Evolutionary conservation across 2,329 filamentous ascomycete species (phyloP).

Genomic region (Cordyceps farinosa): DNA sequence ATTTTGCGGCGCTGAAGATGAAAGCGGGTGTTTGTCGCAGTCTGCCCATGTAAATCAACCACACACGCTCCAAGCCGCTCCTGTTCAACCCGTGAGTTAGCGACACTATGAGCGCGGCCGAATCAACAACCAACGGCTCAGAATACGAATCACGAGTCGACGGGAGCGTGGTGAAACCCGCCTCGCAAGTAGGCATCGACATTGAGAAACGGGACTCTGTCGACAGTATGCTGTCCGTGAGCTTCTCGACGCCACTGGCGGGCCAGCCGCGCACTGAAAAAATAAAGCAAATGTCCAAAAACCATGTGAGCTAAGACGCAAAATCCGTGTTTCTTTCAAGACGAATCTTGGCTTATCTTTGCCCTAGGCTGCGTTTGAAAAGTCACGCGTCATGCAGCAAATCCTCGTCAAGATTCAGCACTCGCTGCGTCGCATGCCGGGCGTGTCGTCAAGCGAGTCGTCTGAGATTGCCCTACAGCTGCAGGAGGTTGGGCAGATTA

Average conservation of each 20-base stretch:
- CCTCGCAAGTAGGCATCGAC: slow-evolving; percentile 3
- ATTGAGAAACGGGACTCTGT: slow-evolving; percentile 8
- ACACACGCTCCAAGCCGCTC: neutral
- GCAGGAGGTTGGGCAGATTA: slow-evolving; percentile 35
- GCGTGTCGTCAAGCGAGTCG: slow-evolving; percentile 34
- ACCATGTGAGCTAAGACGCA: slow-evolving; percentile 32
- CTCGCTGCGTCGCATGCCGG: slow-evolving; percentile 38
- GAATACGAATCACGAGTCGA: neutral
- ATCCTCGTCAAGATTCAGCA: slow-evolving; percentile 37
- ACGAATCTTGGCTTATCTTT: neutral
- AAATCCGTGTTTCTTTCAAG: neutral
- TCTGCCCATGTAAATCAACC: neutral
- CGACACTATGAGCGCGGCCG: slow-evolving; percentile 13
- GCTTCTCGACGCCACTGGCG: slow-evolving; percentile 38
- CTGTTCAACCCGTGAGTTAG: neutral
- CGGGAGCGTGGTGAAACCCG: neutral
- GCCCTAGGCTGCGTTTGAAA: slow-evolving; percentile 33
- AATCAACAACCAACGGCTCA: neutral
- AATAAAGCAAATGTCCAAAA: slow-evolving; percentile 38
- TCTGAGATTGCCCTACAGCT: slow-evolving; percentile 34
- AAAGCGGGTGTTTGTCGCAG: neutral
- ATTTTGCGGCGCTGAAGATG: neutral
- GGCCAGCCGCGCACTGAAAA: slow-evolving; percentile 34
- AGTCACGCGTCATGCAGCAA: slow-evolving; percentile 33
- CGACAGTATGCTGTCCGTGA: slow-evolving; percentile 34